phyloP scores from a whole-genome alignment of 495 filamentous ascomycete species.

The Lepraria neglecta region DNA sequence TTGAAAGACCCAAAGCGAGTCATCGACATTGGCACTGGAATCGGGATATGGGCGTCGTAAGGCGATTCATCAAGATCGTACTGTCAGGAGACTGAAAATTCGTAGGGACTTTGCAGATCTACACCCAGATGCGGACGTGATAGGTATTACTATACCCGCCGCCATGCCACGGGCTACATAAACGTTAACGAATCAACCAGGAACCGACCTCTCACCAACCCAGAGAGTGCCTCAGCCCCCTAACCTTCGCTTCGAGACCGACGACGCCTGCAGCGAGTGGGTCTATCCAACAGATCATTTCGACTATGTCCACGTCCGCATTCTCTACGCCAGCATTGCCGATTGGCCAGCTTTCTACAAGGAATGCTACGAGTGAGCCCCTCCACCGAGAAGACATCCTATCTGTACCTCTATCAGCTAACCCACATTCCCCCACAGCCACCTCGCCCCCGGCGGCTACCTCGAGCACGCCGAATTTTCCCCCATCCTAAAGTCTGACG shows the following conservation, averaged over 20 bases:
- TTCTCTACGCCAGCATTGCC: slow-evolving; percentile 50
- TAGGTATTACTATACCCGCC: slow-evolving; percentile 33
- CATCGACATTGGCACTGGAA: slow-evolving; percentile 27
- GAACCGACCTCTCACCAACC: slow-evolving; percentile 43
- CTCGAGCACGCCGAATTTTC: slow-evolving; percentile 54
- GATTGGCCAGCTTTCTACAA: slow-evolving; percentile 50
- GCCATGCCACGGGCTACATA: not conserved
- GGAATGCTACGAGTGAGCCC: slow-evolving; percentile 33
- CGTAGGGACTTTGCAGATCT: slow-evolving; percentile 41
- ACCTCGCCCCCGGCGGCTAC: slow-evolving; percentile 59
- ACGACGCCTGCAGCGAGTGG: slow-evolving; percentile 50
- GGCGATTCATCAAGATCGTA: not conserved
- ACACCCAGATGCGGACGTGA: slow-evolving; percentile 41
- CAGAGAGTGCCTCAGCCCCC: slow-evolving; percentile 39
- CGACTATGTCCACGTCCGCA: slow-evolving; percentile 60
- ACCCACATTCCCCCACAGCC: slow-evolving; percentile 24
- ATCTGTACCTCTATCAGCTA: not conserved
- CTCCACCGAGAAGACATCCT: not conserved
- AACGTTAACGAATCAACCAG: slow-evolving; percentile 17
- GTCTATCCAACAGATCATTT: slow-evolving; percentile 46
- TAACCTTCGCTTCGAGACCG: slow-evolving; percentile 51
- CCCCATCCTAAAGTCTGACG: slow-evolving; percentile 45
- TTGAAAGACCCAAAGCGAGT: slow-evolving; percentile 23
- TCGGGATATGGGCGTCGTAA: slow-evolving; percentile 26
- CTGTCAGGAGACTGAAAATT: slow-evolving; percentile 21